These are phyloP conservation scores for Stagonosporopsis chrysanthemi DNA, from an alignment of 2,329 filamentous ascomycete genomes.

Conservation along the genomic window DNA sequence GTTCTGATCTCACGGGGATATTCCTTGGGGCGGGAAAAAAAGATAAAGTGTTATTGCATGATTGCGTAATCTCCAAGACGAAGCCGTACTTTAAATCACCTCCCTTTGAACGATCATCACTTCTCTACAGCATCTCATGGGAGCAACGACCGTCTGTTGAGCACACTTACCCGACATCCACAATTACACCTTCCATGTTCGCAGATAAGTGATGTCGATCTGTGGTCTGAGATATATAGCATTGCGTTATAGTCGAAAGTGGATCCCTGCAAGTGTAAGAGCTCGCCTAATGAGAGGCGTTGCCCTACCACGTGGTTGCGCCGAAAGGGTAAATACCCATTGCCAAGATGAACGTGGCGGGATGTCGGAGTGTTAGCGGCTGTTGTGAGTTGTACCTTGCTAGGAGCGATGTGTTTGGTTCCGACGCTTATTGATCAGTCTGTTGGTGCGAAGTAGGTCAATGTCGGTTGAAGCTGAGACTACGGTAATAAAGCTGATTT, in stretches of 20 bases:
- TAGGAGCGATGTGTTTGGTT: neutral
- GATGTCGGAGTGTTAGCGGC: neutral
- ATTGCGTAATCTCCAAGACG: no score
- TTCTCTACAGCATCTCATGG: neutral
- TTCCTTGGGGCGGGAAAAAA: no score
- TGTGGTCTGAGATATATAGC: neutral
- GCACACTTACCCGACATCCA: neutral
- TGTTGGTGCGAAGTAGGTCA: no score
- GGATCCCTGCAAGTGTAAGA: constrained; percentile 7
- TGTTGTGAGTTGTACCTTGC: neutral
- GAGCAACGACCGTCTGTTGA: neutral
- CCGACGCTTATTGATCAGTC: no score
- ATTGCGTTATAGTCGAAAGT: neutral
- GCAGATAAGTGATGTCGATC: neutral
- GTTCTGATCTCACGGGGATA: neutral
- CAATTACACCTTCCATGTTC: neutral
- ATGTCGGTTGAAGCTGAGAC: no score
- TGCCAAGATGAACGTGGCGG: constrained; percentile 2
- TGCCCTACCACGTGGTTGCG: constrained; percentile 5
- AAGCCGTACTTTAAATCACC: no score
- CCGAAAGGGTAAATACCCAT: no score
- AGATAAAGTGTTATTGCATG: neutral
- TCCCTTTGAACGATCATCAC: neutral
- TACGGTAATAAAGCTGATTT: no score
- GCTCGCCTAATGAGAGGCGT: constrained; percentile 18